These are phyloP conservation scores for Penicillium alfredii DNA, from an alignment of 495 filamentous ascomycete genomes.

Conservation along the genomic window DNA sequence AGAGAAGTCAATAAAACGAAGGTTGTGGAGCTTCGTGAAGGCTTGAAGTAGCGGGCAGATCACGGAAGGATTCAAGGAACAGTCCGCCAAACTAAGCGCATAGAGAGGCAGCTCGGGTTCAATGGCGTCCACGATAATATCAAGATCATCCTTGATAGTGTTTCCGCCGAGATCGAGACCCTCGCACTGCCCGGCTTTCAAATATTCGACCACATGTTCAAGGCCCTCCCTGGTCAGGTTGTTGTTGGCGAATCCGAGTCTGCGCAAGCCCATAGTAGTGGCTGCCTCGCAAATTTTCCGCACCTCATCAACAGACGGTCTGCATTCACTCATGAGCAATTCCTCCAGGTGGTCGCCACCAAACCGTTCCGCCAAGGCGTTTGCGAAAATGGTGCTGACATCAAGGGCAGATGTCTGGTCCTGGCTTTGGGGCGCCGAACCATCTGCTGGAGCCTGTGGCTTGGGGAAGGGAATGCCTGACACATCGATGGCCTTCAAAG, in stretches of 20 bases:
- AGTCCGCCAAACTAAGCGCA: constrained; percentile 83
- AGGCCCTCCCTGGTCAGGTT: constrained; percentile 65
- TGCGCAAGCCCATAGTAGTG: constrained; percentile 62
- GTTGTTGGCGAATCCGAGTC: constrained; percentile 80
- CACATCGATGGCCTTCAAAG: constrained; percentile 78
- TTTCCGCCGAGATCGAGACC: constrained; percentile 95
- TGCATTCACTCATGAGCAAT: constrained; percentile 75
- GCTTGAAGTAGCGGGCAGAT: constrained; percentile 72
- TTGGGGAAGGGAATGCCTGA: constrained; percentile 79
- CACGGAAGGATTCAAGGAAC: constrained; percentile 65
- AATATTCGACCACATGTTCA: constrained; percentile 66
- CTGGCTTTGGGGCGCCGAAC: constrained; percentile 5
- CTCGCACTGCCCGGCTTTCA: constrained; percentile 70
- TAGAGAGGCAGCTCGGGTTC: constrained; percentile 60
- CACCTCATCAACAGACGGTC: constrained; percentile 62
- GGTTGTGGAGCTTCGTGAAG: constrained; percentile 61
- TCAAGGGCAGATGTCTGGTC: constrained; percentile 27
- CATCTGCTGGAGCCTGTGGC: constrained; percentile 16
- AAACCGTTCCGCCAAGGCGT: constrained; percentile 68
- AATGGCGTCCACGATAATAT: constrained; percentile 57
- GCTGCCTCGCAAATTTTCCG: constrained; percentile 69
- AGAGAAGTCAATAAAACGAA: constrained; percentile 85
- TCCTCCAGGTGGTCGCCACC: constrained; percentile 73
- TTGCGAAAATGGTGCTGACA: constrained; percentile 57
- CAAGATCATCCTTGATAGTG: constrained; percentile 64